Conservation (phyloP, 352 stramenopile species). For the Halophytophthora batemanensis region DNA sequence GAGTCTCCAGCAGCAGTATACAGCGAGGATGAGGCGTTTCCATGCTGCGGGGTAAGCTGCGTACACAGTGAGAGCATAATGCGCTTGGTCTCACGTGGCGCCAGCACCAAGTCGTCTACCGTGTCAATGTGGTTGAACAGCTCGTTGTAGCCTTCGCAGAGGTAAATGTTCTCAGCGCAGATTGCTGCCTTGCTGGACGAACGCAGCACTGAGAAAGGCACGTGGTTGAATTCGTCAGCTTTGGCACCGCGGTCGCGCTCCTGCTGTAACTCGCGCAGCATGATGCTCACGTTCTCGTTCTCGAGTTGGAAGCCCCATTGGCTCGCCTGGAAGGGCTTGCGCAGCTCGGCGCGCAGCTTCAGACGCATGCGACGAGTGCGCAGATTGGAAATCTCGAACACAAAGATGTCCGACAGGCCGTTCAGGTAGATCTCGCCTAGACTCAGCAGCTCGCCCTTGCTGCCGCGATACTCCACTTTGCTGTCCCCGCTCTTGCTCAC, state of each 20-base stretch:
- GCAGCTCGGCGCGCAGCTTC: constrained; percentile 69
- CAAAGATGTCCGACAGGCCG: constrained; percentile 79
- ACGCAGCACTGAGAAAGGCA: constrained; percentile 68
- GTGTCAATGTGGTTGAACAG: constrained; percentile 87
- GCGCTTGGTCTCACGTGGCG: constrained; percentile 62
- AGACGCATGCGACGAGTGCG: constrained; percentile 49
- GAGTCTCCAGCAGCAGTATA: constrained; percentile 50
- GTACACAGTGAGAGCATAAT: constrained; percentile 76
- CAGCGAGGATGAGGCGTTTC: constrained; percentile 9
- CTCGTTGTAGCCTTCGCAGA: constrained; percentile 87
- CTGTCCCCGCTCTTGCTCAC: constrained; percentile 61
- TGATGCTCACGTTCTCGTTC: constrained; percentile 81
- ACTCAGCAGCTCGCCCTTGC: constrained; percentile 52
- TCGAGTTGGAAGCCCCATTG: constrained; percentile 84
- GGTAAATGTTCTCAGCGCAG: constrained; percentile 73
- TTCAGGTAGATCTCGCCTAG: constrained; percentile 87
- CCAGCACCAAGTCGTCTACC: constrained; percentile 56
- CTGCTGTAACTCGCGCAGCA: constrained; percentile 37
- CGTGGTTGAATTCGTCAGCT: constrained; percentile 71
- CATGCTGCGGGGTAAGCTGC: constrained; percentile 41
- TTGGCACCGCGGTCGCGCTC: constrained; percentile 22
- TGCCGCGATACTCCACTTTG: constrained; percentile 44
- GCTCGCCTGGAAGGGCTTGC: constrained; percentile 78
- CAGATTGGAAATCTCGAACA: constrained; percentile 78
- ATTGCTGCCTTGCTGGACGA: constrained; percentile 66